Percentiles rank a stretch among this genome's conserved stretches.
Conservation (phyloP, 345 rosid genomes). For the Zanthoxylum bungeanum region DNA sequence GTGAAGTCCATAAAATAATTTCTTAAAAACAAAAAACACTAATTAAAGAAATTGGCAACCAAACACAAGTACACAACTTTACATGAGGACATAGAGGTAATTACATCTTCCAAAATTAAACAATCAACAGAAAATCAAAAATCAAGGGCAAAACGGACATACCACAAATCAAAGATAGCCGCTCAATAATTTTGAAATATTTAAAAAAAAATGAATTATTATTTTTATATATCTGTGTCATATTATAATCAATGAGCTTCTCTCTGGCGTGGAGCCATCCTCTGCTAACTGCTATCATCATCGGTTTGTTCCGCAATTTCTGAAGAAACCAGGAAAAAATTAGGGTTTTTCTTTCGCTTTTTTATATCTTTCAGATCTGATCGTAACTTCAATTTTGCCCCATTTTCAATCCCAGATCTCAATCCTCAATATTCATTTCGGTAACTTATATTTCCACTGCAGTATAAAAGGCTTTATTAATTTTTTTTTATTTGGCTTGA, state of each 20-base stretch:
- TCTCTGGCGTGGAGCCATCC: conserved; percentile 14
- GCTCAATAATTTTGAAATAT: conserved; percentile 21
- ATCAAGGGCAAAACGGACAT: neutral
- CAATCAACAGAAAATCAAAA: neutral
- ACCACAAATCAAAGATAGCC: conserved; percentile 13
- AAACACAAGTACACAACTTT: neutral
- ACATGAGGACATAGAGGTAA: neutral
- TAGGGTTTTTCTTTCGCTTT: conserved; percentile 20
- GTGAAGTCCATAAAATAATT: no score
- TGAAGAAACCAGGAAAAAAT: no score
- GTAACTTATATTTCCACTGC: conserved; percentile 10
- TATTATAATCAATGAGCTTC: neutral
- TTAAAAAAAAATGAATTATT: neutral
- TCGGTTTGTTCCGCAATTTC: conserved; percentile 21
- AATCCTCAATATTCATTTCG: conserved; percentile 13
- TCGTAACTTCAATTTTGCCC: conserved; percentile 15
- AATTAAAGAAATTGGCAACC: neutral
- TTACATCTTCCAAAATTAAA: neutral
- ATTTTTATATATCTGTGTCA: neutral
- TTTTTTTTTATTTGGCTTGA: neutral
- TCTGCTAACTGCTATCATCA: conserved; percentile 23
- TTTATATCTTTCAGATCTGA: conserved; percentile 17
- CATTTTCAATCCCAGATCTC: conserved; percentile 33
- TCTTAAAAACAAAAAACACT: neutral
- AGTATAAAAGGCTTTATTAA: neutral